Evolutionary conservation across 1,139 yeast genomes (phyloP).

Genomic region (Entelexis sorbosivorans): DNA sequence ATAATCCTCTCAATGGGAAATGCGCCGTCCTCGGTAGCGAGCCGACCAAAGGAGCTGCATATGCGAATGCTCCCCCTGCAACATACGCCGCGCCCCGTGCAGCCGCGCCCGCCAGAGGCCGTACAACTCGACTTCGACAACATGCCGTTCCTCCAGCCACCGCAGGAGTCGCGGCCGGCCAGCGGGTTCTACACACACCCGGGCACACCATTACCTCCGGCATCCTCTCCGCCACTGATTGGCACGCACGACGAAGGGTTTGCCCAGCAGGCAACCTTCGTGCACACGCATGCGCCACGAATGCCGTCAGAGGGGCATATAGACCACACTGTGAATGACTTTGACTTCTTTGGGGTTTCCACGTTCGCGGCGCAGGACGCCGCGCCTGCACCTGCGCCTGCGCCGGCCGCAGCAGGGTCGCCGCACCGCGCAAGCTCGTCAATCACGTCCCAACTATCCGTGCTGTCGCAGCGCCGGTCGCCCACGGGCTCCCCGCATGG

Average conservation of each 20-base stretch:
- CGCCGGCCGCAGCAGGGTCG: not conserved
- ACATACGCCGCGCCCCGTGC: not conserved
- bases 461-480: not conserved
- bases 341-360: not conserved
- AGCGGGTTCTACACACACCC: not conserved
- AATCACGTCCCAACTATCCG: slow-evolving; percentile 3
- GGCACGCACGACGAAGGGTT: not conserved
- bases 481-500: not conserved
- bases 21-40: slow-evolving; percentile 1
- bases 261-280: not conserved
- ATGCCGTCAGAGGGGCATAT: not conserved
- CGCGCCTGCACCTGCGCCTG: too few species aligned
- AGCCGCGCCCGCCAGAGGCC: not conserved
- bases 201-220: slow-evolving; percentile 5
- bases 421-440: not conserved
- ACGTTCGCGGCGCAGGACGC: not conserved
- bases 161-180: not conserved
- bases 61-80: not conserved
- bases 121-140: slow-evolving; percentile 12
- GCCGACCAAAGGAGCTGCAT: not conserved
- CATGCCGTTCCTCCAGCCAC: slow-evolving; percentile 15
- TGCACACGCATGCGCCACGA: not conserved
- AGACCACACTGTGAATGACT: not conserved
- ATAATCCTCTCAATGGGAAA: slow-evolving; percentile 1
- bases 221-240: slow-evolving; percentile 3